phyloP scores from a whole-genome alignment of 306 rosid genomes.

The Begonia fuchsioides region DNA sequence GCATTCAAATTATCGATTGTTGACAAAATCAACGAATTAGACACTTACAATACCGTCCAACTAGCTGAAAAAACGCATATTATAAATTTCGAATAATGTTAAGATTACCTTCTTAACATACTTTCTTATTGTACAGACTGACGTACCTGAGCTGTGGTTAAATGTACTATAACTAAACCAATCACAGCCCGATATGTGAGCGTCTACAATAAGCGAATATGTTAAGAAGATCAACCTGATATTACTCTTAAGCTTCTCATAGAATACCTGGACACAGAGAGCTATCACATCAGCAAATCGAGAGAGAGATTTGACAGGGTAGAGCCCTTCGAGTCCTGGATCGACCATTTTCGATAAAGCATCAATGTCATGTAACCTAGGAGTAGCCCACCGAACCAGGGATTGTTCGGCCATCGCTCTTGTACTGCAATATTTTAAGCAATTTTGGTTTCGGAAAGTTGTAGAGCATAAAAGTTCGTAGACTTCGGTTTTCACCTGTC shows the following conservation, averaged over 20 bases:
- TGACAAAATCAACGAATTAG: no score
- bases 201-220: no score
- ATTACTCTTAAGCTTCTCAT: no score
- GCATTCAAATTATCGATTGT: neutral
- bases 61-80: no score
- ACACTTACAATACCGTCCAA: no score
- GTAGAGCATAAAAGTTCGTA: constrained; percentile 1
- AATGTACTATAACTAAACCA: no score
- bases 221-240: no score
- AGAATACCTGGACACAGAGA: constrained; percentile 72
- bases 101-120: no score
- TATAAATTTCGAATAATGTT: no score
- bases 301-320: constrained; percentile 92
- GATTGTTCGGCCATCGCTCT: constrained; percentile 79
- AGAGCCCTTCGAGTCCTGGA: constrained; percentile 78
- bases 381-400: constrained; percentile 93
- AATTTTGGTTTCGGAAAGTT: neutral
- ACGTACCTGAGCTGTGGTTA: no score
- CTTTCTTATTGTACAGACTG: no score
- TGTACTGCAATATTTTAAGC: constrained; percentile 31
- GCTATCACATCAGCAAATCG: constrained; percentile 96
- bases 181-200: no score
- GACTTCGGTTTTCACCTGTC: constrained; percentile 48
- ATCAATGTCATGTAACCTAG: constrained; percentile 95
- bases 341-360: constrained; percentile 94